phyloP scores from a whole-genome alignment of 225 moss, liverwort and hornwort species.

The Bryum argenteum region DNA sequence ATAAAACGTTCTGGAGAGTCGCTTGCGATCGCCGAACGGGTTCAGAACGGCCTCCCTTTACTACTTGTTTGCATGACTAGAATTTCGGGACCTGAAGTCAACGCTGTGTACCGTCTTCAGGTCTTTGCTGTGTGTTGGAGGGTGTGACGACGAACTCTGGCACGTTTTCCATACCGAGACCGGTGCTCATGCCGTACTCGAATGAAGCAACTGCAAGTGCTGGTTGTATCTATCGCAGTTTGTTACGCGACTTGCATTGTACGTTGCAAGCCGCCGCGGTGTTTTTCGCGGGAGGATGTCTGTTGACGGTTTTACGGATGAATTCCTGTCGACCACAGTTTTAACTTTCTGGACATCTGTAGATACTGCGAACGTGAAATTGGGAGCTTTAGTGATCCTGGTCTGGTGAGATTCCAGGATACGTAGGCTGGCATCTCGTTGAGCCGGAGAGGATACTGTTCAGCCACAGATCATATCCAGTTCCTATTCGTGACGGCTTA shows the following conservation, averaged over 20 bases:
- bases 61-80: constrained; percentile 19
- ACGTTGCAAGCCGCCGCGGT: not conserved
- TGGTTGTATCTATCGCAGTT: constrained; percentile 17
- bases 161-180: constrained; percentile 21
- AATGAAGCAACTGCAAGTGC: constrained; percentile 18
- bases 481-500: not conserved
- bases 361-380: not conserved
- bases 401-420: constrained; percentile 7
- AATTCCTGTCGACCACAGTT: constrained; percentile 7
- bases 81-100: constrained; percentile 34
- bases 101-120: constrained; percentile 23
- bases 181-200: constrained; percentile 10
- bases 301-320: constrained; percentile 9
- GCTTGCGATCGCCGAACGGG: constrained; percentile 31
- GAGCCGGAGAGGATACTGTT: constrained; percentile 8
- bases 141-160: constrained; percentile 18
- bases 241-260: constrained; percentile 9
- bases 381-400: constrained; percentile 6
- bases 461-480: constrained; percentile 5
- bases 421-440: constrained; percentile 14
- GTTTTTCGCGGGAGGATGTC: constrained; percentile 21
- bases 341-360: constrained; percentile 12
- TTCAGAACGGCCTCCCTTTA: constrained; percentile 17
- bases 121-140: constrained; percentile 1
- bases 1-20: constrained; percentile 27